Evolutionary conservation across 116 monocot species (phyloP).

Genomic region (Dioscorea cayenensis): DNA sequence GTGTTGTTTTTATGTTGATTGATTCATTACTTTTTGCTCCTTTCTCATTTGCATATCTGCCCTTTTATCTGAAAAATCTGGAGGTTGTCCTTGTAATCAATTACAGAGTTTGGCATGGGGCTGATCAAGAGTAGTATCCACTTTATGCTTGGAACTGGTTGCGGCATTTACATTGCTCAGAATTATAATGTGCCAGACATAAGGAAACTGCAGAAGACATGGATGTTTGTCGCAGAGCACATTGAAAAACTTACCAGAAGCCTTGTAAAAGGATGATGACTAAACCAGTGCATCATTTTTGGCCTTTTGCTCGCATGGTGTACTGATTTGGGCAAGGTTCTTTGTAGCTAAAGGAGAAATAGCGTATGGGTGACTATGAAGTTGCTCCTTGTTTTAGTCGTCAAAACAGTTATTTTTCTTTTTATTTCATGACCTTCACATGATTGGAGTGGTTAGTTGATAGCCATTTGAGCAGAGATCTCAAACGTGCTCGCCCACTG

Average conservation of each 20-base stretch:
- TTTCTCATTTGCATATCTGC: no score
- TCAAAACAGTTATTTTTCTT: no score
- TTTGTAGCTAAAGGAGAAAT: no score
- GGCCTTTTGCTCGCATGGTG: background rate
- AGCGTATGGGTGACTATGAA: no score
- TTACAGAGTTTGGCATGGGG: background rate
- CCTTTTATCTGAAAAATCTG: background rate
- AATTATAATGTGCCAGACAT: background rate
- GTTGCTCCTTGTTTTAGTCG: no score
- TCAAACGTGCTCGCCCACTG: no score
- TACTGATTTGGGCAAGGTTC: no score
- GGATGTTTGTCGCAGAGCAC: conserved; percentile 5
- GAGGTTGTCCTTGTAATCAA: background rate
- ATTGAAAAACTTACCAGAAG: conserved; percentile 10
- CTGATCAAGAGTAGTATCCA: conserved; percentile 4
- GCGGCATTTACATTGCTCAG: conserved; percentile 9
- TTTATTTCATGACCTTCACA: no score
- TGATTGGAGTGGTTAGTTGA: no score
- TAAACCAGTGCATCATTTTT: background rate
- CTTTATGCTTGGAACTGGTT: conserved; percentile 9
- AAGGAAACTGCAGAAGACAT: conserved; percentile 2
- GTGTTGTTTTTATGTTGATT: no score
- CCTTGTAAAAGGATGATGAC: conserved; percentile 8
- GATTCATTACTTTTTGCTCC: no score
- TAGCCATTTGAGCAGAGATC: no score